Conservation (phyloP, 2,329 filamentous ascomycete species). For the Conoideocrella luteorostrata region DNA sequence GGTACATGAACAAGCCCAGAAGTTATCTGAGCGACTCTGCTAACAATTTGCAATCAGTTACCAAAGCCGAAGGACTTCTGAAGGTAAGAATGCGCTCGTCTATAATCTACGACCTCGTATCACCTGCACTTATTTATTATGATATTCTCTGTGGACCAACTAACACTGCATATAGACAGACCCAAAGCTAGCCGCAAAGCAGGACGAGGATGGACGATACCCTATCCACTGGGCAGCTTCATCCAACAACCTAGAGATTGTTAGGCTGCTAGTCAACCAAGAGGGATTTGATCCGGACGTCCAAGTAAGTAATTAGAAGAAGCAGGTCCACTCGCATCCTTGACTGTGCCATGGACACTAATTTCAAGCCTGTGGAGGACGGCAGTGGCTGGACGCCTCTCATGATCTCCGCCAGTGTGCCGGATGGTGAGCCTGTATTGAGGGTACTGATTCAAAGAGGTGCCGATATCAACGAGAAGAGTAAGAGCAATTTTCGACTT, state of each 20-base stretch:
- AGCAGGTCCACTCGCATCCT: background rate
- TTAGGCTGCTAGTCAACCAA: conserved; percentile 61
- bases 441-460: conserved; percentile 61
- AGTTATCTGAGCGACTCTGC: background rate
- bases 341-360: background rate
- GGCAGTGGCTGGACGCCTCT: conserved; percentile 75
- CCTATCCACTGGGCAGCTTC: conserved; percentile 93
- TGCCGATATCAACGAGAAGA: conserved; percentile 69
- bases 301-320: conserved; percentile 42
- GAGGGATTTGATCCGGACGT: conserved; percentile 79
- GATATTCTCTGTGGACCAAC: too few relatives aligned
- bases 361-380: conserved; percentile 54
- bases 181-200: conserved; percentile 62
- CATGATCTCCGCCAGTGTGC: conserved; percentile 74
- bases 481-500: conserved; percentile 29
- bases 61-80: conserved; percentile 13
- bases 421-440: conserved; percentile 63
- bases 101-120: background rate
- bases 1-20: conserved; percentile 42
- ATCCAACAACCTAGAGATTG: conserved; percentile 70
- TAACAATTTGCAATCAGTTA: conserved; percentile 5
- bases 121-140: too few relatives aligned
- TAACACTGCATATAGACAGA: conserved; percentile 53
- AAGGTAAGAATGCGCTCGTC: conserved; percentile 9
- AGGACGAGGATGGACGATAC: conserved; percentile 82